Conservation (phyloP, 2,329 filamentous ascomycete species). For the Cercospora zeina region DNA sequence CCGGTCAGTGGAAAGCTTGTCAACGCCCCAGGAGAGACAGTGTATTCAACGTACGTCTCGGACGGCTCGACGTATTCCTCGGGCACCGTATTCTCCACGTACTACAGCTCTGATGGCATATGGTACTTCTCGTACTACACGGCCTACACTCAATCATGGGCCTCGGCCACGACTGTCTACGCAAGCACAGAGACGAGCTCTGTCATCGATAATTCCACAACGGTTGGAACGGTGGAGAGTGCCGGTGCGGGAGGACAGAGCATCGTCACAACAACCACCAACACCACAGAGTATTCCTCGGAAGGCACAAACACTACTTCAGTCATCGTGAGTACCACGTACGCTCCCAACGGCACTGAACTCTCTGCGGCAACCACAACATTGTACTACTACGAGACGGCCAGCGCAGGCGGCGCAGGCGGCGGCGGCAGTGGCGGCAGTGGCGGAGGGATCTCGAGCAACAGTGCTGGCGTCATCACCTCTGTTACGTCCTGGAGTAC, state of each 20-base stretch:
- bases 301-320: constrained; percentile 30
- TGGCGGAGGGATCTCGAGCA: constrained; percentile 24
- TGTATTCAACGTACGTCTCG: constrained; percentile 36
- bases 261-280: constrained; percentile 24
- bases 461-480: constrained; percentile 29
- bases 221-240: constrained; percentile 20
- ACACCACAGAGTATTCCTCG: constrained; percentile 23
- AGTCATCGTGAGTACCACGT: constrained; percentile 31
- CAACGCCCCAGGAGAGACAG: constrained; percentile 25
- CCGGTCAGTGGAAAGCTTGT: constrained; percentile 29
- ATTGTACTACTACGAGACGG: constrained; percentile 31
- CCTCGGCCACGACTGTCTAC: constrained; percentile 35
- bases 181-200: constrained; percentile 29
- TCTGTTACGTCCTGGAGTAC: constrained; percentile 27
- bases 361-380: constrained; percentile 33
- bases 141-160: constrained; percentile 35
- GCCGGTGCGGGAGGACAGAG: constrained; percentile 27
- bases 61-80: constrained; percentile 38
- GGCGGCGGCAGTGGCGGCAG: constrained; percentile 23
- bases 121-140: constrained; percentile 39
- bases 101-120: constrained; percentile 29
- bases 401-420: constrained; percentile 26
- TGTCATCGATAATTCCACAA: constrained; percentile 26
- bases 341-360: constrained; percentile 29
- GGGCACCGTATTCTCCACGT: constrained; percentile 36